Base-by-base conservation (phyloP, 2,329 filamentous ascomycete species). In the Dothistroma pini region DNA sequence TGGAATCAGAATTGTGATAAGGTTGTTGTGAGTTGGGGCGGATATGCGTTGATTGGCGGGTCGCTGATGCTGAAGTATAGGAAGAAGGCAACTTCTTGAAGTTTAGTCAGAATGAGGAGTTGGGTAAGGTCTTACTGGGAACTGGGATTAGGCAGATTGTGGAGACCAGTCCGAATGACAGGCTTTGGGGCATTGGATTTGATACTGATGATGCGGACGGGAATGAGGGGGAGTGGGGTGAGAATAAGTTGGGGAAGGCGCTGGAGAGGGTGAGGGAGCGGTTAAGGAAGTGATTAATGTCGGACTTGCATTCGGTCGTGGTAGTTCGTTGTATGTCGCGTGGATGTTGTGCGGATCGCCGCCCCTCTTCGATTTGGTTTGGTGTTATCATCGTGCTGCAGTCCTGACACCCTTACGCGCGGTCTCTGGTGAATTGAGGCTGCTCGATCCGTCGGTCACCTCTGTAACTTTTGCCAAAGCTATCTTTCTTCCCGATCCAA, bases 181-280 rank as follows among this genome's bases (percentile, higher is more conserved):
- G 70, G 56, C 68, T 75, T 34, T 75, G 73, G 73, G 73, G 73
- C 1, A 68, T 75, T 31, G 73, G 73, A 0, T 75, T 72, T 62
- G 69, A 69, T 47, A 66, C 64, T 35, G 70, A 70, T 32, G 68
- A 71, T 47, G 74, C 73, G 4, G 65, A 67, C 29, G 65, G 58
- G 8, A 69, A 61, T 38, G 67, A 72, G 55, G 54, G 62, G 16
- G 64, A 68, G 53, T 75, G 72, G 74, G 74, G 72, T 21, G 50
- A 70, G 59, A 76, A 76, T 62, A 57, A 69, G 51, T 57, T 75
- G 41, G 73, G 73, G 7, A 71, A 74, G 56, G 71, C 69, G 31
- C 62, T 75, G 61, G 73, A 74, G 72, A 69, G 69, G 59, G 72
- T 72, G 32, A 70, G 73, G 55, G 68, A 70, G 48, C 68, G 63